These are phyloP conservation scores for Oryza longistaminata DNA, from an alignment of 176 grass and related monocot species.

Conservation along the genomic window DNA sequence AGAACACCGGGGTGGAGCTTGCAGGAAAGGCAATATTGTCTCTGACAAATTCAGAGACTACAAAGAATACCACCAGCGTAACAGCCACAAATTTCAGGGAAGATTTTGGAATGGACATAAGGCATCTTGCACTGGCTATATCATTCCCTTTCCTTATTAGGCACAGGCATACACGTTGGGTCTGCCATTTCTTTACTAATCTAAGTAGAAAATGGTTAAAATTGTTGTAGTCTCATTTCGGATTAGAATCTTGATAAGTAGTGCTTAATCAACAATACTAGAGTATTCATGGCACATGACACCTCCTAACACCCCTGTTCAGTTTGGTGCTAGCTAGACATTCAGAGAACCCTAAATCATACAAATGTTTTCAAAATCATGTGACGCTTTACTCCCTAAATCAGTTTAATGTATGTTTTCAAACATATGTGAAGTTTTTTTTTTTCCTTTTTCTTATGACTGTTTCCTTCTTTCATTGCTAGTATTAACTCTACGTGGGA, in stretches of 20 bases:
- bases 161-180: not conserved
- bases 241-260: not conserved
- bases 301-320: not conserved
- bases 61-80: not conserved
- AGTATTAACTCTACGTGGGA: no score
- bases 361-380: not conserved
- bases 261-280: not conserved
- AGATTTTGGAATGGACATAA: not conserved
- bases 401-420: not conserved
- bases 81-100: not conserved
- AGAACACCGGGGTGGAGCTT: not conserved
- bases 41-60: not conserved
- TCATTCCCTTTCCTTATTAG: not conserved
- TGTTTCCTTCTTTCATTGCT: no score
- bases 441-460: no score
- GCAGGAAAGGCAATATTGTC: not conserved
- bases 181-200: not conserved
- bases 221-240: not conserved
- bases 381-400: not conserved
- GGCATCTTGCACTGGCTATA: not conserved
- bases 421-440: not conserved
- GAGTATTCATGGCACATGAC: not conserved
- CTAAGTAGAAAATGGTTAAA: not conserved
- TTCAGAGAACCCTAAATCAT: not conserved
- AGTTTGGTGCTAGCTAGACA: not conserved